phyloP scores from a whole-genome alignment of 139 green algal genomes.

The Mychonastes homosphaera region DNA sequence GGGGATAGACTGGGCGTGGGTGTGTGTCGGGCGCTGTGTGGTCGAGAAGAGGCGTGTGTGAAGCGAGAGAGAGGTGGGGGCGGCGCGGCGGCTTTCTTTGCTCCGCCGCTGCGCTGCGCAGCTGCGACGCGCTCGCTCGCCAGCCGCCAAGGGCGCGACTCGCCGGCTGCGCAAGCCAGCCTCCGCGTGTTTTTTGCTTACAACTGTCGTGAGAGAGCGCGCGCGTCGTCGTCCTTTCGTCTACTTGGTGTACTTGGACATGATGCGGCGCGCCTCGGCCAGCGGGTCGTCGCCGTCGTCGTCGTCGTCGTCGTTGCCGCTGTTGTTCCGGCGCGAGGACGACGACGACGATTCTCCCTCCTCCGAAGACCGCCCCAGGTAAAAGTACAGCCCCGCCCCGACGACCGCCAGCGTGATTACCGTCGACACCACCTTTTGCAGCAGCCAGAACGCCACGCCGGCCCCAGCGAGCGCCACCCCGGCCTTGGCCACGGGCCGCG shows the following conservation, averaged over 20 bases:
- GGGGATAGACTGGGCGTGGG: too few relatives aligned
- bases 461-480: conserved; percentile 20
- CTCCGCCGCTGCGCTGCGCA: background rate
- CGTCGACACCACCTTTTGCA: conserved; percentile 33
- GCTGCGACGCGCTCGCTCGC: background rate
- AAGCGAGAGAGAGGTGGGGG: too few relatives aligned
- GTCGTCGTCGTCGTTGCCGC: too few relatives aligned
- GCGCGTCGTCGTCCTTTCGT: background rate
- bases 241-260: conserved; percentile 33
- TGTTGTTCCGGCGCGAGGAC: too few relatives aligned
- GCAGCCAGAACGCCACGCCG: conserved; percentile 22
- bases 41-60: too few relatives aligned
- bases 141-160: too few relatives aligned
- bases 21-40: too few relatives aligned
- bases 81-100: background rate
- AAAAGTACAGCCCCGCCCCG: conserved; percentile 23
- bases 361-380: conserved; percentile 18
- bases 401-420: conserved; percentile 26
- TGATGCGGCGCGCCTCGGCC: conserved; percentile 24
- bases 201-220: background rate
- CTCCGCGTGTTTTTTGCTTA: background rate
- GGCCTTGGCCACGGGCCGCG: conserved; percentile 20
- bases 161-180: background rate
- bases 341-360: too few relatives aligned
- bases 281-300: conserved; percentile 25